Base-by-base conservation (phyloP, 2,329 filamentous ascomycete genomes). In the Colletotrichum trifolii region DNA sequence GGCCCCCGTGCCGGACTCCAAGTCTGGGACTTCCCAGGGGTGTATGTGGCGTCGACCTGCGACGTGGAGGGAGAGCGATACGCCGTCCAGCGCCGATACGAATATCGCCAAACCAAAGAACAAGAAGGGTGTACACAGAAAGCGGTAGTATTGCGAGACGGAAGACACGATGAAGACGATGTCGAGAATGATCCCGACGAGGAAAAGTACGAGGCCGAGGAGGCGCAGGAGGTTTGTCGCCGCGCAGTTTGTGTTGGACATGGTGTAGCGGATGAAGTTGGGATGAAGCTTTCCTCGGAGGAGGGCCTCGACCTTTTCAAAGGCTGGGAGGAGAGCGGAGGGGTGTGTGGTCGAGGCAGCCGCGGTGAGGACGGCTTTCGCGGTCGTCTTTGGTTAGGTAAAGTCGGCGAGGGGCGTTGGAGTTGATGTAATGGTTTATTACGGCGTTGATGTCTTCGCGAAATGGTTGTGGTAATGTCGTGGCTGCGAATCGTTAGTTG, bases 271-370 rank as follows among this genome's bases (percentile, higher is more conserved):
- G 40, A 79, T 67, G 70, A 83, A 82, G 42, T 74, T 73, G 2
- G 79, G 78, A 64, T 81, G 79, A 6, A 74, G 73, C 48, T 75
- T 73, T 34, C 73, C 72, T 54, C 77, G 73, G 12, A 83, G 72
- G 4, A 71, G 67, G 11, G 74, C 69, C 60, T 82, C 80, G 59
- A 76, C 73, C 6, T 75, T 71, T 11, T 77, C 68, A 47, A 79
- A 78, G 8, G 77, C 78, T 0, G 77, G 74, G 0, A 80, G 72
- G 5, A 82, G 75, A 1, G 79, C 78, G 0, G 80, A 81, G 1
- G 81, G 80, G 68, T 83, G 81, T 2, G 80, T 82, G 0, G 81
- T 82, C 39, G 78, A 74, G 53, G 77, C 73, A 0, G 77, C 71
- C 0, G 79, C 79, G 15, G 76, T 75, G 25, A 81, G 74, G 15